Percentiles rank a stretch among this genome's conserved stretches.
phyloP scores from a whole-genome alignment of 2,329 filamentous ascomycete species.

The Tolypocladium sp. region DNA sequence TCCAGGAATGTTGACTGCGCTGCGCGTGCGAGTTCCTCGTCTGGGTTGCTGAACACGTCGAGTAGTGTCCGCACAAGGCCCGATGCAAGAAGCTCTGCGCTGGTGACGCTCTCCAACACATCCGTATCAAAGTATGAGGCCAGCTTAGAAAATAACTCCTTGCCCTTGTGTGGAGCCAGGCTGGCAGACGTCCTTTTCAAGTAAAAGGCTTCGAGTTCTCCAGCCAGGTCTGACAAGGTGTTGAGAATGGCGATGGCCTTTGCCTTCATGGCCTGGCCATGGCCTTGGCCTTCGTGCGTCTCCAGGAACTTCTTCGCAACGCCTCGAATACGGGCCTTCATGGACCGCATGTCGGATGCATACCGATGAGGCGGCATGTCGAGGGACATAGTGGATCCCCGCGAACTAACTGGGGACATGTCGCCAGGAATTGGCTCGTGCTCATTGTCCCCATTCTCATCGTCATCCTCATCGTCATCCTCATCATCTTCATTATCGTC shows the following conservation, averaged over 20 bases:
- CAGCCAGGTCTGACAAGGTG: constrained; percentile 61
- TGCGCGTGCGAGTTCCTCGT: constrained; percentile 50
- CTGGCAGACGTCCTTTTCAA: constrained; percentile 40
- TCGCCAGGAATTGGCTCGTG: constrained; percentile 43
- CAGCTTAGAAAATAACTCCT: constrained; percentile 62
- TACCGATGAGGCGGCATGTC: constrained; percentile 43
- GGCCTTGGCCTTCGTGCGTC: constrained; percentile 67
- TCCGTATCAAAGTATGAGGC: constrained; percentile 83
- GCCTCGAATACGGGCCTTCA: constrained; percentile 58
- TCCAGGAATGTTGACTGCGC: constrained; percentile 81
- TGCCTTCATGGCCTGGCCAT: constrained; percentile 62
- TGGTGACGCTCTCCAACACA: constrained; percentile 86
- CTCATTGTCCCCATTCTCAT: constrained; percentile 47
- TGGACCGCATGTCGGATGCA: constrained; percentile 40
- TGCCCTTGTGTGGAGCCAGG: constrained; percentile 41
- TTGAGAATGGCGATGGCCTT: constrained; percentile 70
- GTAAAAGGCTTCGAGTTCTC: constrained; percentile 65
- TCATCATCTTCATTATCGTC: constrained; percentile 39
- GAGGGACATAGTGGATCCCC: constrained; percentile 56
- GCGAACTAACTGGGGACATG: constrained; percentile 57
- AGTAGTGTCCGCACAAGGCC: constrained; percentile 80
- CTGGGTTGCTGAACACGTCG: constrained; percentile 67
- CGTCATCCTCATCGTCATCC: constrained; percentile 35
- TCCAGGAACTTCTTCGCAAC: constrained; percentile 79
- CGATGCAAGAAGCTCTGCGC: constrained; percentile 85